phyloP scores from a whole-genome alignment of 768 basidiomycete genomes.

The Chlorophyllum brunneum region DNA sequence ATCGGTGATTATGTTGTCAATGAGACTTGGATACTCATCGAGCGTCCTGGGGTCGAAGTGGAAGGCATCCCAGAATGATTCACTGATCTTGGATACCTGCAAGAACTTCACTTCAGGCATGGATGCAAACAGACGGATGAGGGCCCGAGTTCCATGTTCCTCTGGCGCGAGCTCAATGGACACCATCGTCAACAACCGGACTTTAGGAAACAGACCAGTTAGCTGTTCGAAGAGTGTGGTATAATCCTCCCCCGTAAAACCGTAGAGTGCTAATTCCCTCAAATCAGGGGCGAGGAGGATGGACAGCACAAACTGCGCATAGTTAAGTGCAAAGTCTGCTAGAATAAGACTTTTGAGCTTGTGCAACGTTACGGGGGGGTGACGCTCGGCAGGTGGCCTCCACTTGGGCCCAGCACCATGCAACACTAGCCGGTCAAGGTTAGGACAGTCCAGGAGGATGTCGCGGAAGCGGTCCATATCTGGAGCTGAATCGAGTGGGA shows the following conservation, averaged over 20 bases:
- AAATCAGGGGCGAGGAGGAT: slow-evolving; percentile 56
- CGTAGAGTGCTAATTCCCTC: slow-evolving; percentile 55
- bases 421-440: slow-evolving; percentile 50
- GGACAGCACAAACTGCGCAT: slow-evolving; percentile 42
- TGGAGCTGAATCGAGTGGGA: slow-evolving; percentile 51
- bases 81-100: slow-evolving; percentile 41
- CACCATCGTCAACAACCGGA: slow-evolving; percentile 53
- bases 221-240: slow-evolving; percentile 41
- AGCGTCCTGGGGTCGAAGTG: slow-evolving; percentile 27
- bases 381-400: slow-evolving; percentile 16
- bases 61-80: slow-evolving; percentile 45
- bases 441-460: slow-evolving; percentile 46
- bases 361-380: slow-evolving; percentile 41
- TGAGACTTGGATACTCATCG: neutral
- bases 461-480: slow-evolving; percentile 46
- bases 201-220: slow-evolving; percentile 44
- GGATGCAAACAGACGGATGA: slow-evolving; percentile 52
- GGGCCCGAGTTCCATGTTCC: slow-evolving; percentile 20
- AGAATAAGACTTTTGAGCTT: slow-evolving; percentile 49
- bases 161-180: slow-evolving; percentile 31
- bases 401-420: slow-evolving; percentile 59
- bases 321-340: slow-evolving; percentile 50
- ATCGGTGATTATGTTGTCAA: slow-evolving; percentile 1
- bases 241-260: slow-evolving; percentile 49
- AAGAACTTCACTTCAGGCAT: slow-evolving; percentile 54